phyloP scores from a whole-genome alignment of 495 filamentous ascomycete species.

The Haplographium delicatum region DNA sequence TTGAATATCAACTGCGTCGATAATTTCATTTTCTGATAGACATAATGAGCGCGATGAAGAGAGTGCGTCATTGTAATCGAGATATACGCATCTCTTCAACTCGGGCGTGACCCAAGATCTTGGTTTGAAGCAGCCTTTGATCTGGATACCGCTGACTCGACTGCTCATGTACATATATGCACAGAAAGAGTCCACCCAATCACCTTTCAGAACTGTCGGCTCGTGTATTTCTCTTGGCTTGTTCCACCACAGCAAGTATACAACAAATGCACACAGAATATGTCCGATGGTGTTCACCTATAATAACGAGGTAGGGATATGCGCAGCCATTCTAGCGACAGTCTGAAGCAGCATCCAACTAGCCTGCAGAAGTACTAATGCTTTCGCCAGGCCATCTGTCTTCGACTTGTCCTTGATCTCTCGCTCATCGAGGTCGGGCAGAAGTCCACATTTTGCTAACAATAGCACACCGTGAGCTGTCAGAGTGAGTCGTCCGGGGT shows the following conservation, averaged over 20 bases:
- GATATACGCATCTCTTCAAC: too few species aligned
- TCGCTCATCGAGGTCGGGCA: background rate
- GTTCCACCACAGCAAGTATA: slow-evolving; percentile 26
- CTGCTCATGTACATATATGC: too few species aligned
- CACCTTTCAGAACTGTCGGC: background rate
- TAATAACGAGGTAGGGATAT: slow-evolving; percentile 28
- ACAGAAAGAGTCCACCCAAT: background rate
- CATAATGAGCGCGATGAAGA: too few species aligned
- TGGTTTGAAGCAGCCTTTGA: too few species aligned
- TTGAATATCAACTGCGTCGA: too few species aligned
- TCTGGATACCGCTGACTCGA: too few species aligned
- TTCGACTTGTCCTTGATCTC: background rate
- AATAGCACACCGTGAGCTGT: background rate
- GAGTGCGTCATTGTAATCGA: too few species aligned
- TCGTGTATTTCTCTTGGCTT: slow-evolving; percentile 3
- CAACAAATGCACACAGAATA: slow-evolving; percentile 30
- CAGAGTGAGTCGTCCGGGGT: background rate
- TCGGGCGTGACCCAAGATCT: too few species aligned
- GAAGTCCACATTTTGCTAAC: background rate
- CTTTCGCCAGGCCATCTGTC: background rate
- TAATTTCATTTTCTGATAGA: too few species aligned
- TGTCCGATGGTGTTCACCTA: slow-evolving; percentile 36
- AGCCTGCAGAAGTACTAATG: background rate
- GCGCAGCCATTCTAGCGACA: slow-evolving; percentile 14
- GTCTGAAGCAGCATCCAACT: slow-evolving; percentile 21